Evolutionary conservation across 768 basidiomycete species (phyloP).

Genomic region (Trametes cingulata): DNA sequence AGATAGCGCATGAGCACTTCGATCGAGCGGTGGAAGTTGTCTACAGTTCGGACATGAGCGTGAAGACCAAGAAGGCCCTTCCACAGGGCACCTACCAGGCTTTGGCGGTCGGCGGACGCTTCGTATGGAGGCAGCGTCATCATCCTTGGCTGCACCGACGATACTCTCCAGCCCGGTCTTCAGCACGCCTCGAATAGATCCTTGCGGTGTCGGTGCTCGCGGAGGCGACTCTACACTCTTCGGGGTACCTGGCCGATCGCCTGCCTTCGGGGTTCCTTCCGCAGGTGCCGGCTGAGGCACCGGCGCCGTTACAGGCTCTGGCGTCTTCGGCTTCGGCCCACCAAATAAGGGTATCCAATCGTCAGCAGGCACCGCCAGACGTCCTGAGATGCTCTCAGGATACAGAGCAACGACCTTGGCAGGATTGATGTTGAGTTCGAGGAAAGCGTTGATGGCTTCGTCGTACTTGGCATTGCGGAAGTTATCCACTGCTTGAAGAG

Average conservation of each 20-base stretch:
- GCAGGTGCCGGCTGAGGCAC: constrained; percentile 3
- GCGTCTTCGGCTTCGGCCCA: constrained; percentile 48
- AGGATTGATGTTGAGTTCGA: constrained; percentile 88
- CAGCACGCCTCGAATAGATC: constrained; percentile 47
- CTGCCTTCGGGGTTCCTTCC: constrained; percentile 29
- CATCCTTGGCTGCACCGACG: constrained; percentile 54
- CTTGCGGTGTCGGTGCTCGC: constrained; percentile 26
- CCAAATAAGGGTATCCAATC: constrained; percentile 85
- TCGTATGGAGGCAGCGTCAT: constrained; percentile 57
- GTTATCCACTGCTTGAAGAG: constrained; percentile 76
- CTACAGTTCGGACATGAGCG: constrained; percentile 34
- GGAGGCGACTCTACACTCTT: constrained; percentile 23
- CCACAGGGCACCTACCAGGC: constrained; percentile 29
- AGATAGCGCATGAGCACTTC: constrained; percentile 88
- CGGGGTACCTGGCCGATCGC: constrained; percentile 14
- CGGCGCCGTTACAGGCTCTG: constrained; percentile 26
- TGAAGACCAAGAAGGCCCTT: not conserved
- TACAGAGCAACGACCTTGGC: constrained; percentile 92
- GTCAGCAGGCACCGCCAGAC: constrained; percentile 66
- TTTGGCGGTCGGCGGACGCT: constrained; percentile 35
- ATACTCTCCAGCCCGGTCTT: constrained; percentile 59
- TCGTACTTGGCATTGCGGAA: constrained; percentile 73
- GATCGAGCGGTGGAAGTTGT: constrained; percentile 69
- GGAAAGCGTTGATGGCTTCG: constrained; percentile 81
- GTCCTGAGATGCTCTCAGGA: constrained; percentile 77